Conservation (phyloP, 768 basidiomycete species). For the Russula emetica region DNA sequence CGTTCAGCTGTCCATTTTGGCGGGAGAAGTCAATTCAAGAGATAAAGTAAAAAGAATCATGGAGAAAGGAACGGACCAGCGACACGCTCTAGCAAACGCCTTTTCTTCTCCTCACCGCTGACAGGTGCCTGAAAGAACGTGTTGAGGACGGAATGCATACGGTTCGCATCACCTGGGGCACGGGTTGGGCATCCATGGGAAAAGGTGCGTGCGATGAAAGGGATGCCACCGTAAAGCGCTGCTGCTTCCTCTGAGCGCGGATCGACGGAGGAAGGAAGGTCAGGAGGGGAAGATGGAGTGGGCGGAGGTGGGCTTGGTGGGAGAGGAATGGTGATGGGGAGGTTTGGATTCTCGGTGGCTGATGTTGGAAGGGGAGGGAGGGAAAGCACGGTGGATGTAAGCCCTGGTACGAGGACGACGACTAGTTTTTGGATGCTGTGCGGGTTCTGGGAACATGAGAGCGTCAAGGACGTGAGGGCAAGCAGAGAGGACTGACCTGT, state of each 20-base stretch:
- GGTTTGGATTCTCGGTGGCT: conserved; percentile 52
- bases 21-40: neutral
- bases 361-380: conserved; percentile 69
- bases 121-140: conserved; percentile 80
- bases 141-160: conserved; percentile 82
- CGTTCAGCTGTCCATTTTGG: conserved; percentile 48
- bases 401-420: conserved; percentile 76
- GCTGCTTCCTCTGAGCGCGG: conserved; percentile 26
- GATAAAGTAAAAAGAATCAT: neutral
- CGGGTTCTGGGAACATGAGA: conserved; percentile 51
- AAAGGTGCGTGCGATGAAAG: conserved; percentile 75
- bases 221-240: conserved; percentile 38
- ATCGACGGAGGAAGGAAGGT: conserved; percentile 28
- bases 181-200: conserved; percentile 91
- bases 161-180: conserved; percentile 82
- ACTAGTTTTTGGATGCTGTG: conserved; percentile 74
- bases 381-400: conserved; percentile 69
- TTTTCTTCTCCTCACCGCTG: conserved; percentile 73
- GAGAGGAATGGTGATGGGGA: conserved; percentile 47
- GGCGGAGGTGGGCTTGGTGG: conserved; percentile 36
- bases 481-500: conserved; percentile 41
- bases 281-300: neutral
- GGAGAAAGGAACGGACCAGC: conserved; percentile 34
- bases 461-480: neutral
- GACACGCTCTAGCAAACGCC: conserved; percentile 46